Base-by-base conservation (phyloP, 257 asterid species). In the Nemophila menziesii region DNA sequence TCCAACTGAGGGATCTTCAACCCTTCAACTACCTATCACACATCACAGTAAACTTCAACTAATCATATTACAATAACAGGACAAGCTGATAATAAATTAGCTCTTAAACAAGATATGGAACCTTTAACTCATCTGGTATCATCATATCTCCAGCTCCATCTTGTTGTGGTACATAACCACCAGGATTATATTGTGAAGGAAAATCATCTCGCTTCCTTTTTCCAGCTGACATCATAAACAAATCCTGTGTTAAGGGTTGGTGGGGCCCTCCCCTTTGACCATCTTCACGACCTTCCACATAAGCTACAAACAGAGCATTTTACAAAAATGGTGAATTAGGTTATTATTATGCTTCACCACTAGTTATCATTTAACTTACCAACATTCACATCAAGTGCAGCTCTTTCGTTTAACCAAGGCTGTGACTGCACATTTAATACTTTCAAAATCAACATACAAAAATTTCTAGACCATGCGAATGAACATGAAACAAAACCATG, bases 121-220 rank as follows among this genome's bases (percentile, higher is more conserved):
- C n/a, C 90, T 89, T 70, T 29, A 61, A 43, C 22, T 57, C 79
- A 55, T 71, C 70, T 48, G 75, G 55, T 43, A 55, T 49, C 23
- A 56, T 41, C 23, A 56, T 41, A 51, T 79, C 92, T 24, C 78
- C 86, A 45, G 97, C 83, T 55, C 97, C 97, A 71, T 87, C 97
- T 68, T 80, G 97, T 61, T 87, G 97, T 16, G 97, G 95, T 60
- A 87, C 83, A 69, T 69, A 75, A 51, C 86, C 92, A 49, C 90
- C 90, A 58, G 82, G 53, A 41, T 59, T 69, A 55, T 65, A 68
- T 51, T 78, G 86, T 16, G 94, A 63, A 52, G 85, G 66, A 45
- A 77, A 51, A 37, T 79, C 94, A 8, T 79, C 97, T 59, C 97
- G 68, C 57, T 87, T 87, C 38, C 97, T 64, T 81, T 87, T 87